A percentile compares a stretch with the other conserved stretches of the same genome.
Conservation (phyloP, 345 rosid species). For the Mangifera indica region DNA sequence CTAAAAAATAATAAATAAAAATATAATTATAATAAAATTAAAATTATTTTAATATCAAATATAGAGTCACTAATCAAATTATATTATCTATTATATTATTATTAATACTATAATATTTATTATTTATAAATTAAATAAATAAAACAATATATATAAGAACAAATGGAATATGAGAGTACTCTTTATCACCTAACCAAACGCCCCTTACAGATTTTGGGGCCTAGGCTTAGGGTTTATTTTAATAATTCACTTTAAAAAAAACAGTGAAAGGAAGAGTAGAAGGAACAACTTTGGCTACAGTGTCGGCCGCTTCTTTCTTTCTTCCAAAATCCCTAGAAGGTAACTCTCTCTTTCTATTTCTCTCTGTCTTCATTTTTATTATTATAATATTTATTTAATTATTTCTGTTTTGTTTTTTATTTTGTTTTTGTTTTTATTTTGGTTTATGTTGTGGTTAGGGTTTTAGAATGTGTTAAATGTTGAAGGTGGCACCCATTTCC, state of each 20-base stretch:
- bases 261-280: too few species aligned
- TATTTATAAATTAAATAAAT: too few species aligned
- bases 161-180: too few species aligned
- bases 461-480: constrained; percentile 17
- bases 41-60: too few species aligned
- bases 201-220: constrained; percentile 8
- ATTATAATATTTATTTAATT: neutral
- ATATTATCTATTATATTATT: too few species aligned
- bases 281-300: neutral
- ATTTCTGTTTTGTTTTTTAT: neutral
- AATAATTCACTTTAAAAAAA: too few species aligned
- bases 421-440: neutral
- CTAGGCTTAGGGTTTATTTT: constrained; percentile 14
- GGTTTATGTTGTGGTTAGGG: constrained; percentile 11
- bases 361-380: neutral
- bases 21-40: too few species aligned
- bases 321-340: neutral
- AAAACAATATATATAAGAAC: neutral
- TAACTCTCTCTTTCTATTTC: neutral
- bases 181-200: too few species aligned
- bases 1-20: too few species aligned
- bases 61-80: too few species aligned
- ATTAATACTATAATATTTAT: too few species aligned
- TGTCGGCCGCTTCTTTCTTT: neutral
- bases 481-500: constrained; percentile 12